Conservation (phyloP, 345 rosid species). For the Triadica sebifera region DNA sequence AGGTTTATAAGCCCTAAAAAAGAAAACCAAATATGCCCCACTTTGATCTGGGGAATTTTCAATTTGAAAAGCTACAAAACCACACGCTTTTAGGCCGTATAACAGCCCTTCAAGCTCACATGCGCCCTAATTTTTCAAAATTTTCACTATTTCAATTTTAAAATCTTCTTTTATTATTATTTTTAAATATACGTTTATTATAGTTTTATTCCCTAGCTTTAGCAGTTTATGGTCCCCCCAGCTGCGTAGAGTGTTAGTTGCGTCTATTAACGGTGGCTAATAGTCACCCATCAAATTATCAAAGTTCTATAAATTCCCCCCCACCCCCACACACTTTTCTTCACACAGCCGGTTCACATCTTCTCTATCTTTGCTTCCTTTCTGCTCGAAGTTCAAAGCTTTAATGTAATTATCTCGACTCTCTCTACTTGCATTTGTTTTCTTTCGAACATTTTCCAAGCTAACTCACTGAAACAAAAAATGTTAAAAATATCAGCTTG, state of each 20-base stretch:
- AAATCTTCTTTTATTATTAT: slow-evolving; percentile 6
- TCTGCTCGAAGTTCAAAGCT: too few species aligned
- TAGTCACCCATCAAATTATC: too few species aligned
- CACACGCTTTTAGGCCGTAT: neutral
- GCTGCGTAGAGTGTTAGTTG: slow-evolving; percentile 18
- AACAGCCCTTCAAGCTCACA: neutral
- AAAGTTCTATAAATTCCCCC: too few species aligned
- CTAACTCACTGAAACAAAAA: neutral
- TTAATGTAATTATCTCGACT: too few species aligned
- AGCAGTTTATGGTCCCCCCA: slow-evolving; percentile 42
- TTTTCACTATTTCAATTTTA: slow-evolving; percentile 23
- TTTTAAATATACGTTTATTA: too few species aligned
- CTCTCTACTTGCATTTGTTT: too few species aligned
- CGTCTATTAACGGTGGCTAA: too few species aligned
- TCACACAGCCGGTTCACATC: too few species aligned
- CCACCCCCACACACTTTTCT: too few species aligned
- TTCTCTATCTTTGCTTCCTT: too few species aligned
- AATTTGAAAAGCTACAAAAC: slow-evolving; percentile 9
- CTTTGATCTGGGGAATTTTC: slow-evolving; percentile 15
- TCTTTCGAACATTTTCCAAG: neutral
- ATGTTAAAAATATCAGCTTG: neutral
- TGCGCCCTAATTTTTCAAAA: neutral
- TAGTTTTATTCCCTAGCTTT: slow-evolving; percentile 8
- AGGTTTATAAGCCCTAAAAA: neutral
- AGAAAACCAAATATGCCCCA: neutral